phyloP scores from a whole-genome alignment of 495 filamentous ascomycete genomes.

The Parathielavia appendiculata region DNA sequence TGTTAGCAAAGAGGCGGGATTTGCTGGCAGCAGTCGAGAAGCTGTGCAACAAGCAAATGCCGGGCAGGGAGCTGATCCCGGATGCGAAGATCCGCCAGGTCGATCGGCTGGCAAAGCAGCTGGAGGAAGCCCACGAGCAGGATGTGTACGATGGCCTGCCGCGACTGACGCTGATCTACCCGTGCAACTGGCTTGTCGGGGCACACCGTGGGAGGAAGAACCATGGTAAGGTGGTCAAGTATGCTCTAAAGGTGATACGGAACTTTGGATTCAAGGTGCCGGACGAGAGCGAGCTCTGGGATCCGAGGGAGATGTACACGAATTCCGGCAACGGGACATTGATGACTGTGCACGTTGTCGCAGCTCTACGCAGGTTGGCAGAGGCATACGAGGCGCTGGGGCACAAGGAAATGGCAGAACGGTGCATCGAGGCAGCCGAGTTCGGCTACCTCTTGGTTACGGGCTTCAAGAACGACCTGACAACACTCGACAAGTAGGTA shows the following conservation, averaged over 20 bases:
- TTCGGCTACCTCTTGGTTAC: constrained; percentile 39
- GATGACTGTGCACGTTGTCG: constrained; percentile 39
- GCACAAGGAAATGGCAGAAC: constrained; percentile 23
- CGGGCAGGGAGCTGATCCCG: constrained; percentile 24
- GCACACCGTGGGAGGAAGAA: constrained; percentile 38
- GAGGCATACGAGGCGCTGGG: constrained; percentile 34
- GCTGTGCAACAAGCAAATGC: constrained; percentile 23
- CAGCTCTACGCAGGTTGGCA: constrained; percentile 33
- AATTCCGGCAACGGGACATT: constrained; percentile 25
- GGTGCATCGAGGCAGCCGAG: constrained; percentile 32
- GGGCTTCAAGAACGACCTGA: constrained; percentile 35
- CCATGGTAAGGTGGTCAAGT: constrained; percentile 35
- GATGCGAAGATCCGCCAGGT: constrained; percentile 30
- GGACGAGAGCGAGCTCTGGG: constrained; percentile 25
- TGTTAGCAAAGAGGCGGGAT: constrained; percentile 26
- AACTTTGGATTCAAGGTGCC: constrained; percentile 42
- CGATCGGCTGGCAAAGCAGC: constrained; percentile 30
- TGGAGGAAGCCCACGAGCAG: constrained; percentile 37
- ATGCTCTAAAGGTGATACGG: constrained; percentile 33
- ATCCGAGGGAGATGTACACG: constrained; percentile 26
- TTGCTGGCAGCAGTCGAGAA: constrained; percentile 27
- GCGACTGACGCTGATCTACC: constrained; percentile 39
- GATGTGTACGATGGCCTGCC: constrained; percentile 36
- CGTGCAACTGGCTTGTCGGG: constrained; percentile 39
- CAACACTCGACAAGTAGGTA: constrained; percentile 20